A percentile compares a stretch with the other conserved stretches of the same genome.
Conservation (phyloP, 495 filamentous ascomycete species). For the Lentithecium fluviatile region DNA sequence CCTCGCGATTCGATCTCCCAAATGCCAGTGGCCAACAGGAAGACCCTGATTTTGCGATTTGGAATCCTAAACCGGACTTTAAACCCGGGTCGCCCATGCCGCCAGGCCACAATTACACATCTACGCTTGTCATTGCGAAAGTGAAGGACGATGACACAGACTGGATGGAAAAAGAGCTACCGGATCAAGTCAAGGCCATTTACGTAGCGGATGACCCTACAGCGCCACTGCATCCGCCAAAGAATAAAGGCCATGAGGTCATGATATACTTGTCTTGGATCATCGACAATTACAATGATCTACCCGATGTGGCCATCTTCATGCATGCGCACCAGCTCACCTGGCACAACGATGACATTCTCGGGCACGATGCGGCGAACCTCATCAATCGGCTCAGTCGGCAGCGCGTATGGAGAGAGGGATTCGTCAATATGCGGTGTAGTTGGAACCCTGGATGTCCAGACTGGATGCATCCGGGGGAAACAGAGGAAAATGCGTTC, state of each 20-base stretch:
- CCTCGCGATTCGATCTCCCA: neutral
- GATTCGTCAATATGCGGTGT: constrained; percentile 56
- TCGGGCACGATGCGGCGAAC: constrained; percentile 46
- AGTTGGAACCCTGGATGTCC: constrained; percentile 55
- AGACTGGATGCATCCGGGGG: constrained; percentile 58
- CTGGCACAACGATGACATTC: constrained; percentile 62
- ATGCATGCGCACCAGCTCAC: constrained; percentile 66
- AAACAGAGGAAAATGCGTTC: constrained; percentile 48
- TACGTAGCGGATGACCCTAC: constrained; percentile 64
- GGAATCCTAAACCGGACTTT: constrained; percentile 32
- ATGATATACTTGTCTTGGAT: constrained; percentile 73
- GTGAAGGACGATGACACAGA: constrained; percentile 56
- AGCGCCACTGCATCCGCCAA: constrained; percentile 62
- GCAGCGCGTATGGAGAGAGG: constrained; percentile 44
- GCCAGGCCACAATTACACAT: constrained; percentile 43
- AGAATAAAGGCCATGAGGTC: constrained; percentile 76
- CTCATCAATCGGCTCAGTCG: constrained; percentile 49
- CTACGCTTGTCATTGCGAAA: constrained; percentile 58
- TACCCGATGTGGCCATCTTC: constrained; percentile 68
- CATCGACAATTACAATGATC: constrained; percentile 66
- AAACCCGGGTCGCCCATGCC: constrained; percentile 33
- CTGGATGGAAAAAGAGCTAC: constrained; percentile 60
- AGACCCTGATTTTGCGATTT: constrained; percentile 29
- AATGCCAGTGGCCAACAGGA: neutral
- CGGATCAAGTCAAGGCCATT: constrained; percentile 57